phyloP scores from a whole-genome alignment of 2,329 filamentous ascomycete genomes.

The Xylaria sp. region DNA sequence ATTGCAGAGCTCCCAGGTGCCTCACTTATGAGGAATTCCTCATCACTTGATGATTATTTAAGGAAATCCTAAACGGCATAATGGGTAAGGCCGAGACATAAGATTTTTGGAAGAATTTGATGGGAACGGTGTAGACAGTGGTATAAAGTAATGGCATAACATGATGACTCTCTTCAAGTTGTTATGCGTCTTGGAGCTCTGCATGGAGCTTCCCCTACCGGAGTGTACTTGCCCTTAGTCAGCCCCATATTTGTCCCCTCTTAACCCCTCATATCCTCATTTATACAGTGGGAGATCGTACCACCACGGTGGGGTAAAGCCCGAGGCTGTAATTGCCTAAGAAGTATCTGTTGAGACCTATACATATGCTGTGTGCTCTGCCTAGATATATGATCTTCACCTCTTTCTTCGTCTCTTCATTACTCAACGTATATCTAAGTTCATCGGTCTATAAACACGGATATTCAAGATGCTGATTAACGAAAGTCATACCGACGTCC shows the following conservation, averaged over 20 bases:
- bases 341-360: neutral
- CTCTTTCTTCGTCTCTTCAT: neutral
- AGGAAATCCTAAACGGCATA: neutral
- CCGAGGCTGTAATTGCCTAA: neutral
- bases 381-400: neutral
- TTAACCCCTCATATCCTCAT: constrained; percentile 15
- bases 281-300: constrained; percentile 3
- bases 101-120: constrained; percentile 7
- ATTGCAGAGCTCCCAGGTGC: constrained; percentile 79
- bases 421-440: neutral
- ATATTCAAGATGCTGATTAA: constrained; percentile 62
- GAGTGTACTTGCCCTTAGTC: neutral
- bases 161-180: neutral
- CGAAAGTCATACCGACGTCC: constrained; percentile 64
- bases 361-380: neutral
- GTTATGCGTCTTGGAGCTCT: neutral
- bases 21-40: constrained; percentile 68
- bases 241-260: constrained; percentile 20
- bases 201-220: constrained; percentile 4
- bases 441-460: constrained; percentile 16
- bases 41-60: neutral
- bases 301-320: constrained; percentile 31
- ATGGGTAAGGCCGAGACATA: constrained; percentile 7
- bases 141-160: neutral
- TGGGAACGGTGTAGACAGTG: neutral